These are phyloP conservation scores for Thermothielavioides terrestris DNA, from an alignment of 495 filamentous ascomycete genomes.

Conservation along the genomic window DNA sequence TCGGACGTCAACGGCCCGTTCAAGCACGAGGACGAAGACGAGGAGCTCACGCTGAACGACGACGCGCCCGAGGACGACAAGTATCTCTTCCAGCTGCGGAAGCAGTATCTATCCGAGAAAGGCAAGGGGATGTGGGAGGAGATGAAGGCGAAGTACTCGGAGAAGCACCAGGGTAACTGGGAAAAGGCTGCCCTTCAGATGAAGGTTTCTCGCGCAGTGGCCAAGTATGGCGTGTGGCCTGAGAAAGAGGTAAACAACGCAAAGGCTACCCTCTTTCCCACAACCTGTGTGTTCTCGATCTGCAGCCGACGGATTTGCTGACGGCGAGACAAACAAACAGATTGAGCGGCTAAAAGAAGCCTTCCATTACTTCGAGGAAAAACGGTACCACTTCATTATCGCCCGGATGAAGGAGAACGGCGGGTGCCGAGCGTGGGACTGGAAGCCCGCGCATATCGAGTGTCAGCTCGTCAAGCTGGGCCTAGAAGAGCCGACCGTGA, in stretches of 20 bases:
- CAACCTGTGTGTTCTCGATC: too few relatives aligned
- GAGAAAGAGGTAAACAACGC: slow-evolving; percentile 35
- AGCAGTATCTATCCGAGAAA: slow-evolving; percentile 35
- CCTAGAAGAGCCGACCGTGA: slow-evolving; percentile 22
- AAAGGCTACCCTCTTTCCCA: too few relatives aligned
- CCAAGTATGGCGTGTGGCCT: slow-evolving; percentile 39
- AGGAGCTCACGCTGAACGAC: slow-evolving; percentile 28
- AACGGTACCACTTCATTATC: slow-evolving; percentile 26
- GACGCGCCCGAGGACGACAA: slow-evolving; percentile 41
- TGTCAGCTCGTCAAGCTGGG: slow-evolving; percentile 33
- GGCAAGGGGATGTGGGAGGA: slow-evolving; percentile 47
- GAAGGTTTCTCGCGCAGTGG: slow-evolving; percentile 40
- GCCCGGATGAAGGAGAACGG: slow-evolving; percentile 31
- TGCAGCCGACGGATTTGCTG: too few relatives aligned
- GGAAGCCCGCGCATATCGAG: slow-evolving; percentile 31
- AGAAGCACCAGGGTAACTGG: slow-evolving; percentile 31
- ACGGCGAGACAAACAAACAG: too few relatives aligned
- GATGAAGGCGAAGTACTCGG: slow-evolving; percentile 39
- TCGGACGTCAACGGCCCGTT: slow-evolving; percentile 6
- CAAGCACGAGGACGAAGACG: slow-evolving; percentile 11
- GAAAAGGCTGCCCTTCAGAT: slow-evolving; percentile 41
- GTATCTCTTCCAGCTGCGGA: slow-evolving; percentile 36
- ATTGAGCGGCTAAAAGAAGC: slow-evolving; percentile 24
- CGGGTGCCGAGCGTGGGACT: slow-evolving; percentile 30
- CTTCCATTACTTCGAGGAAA: slow-evolving; percentile 23